Conservation (phyloP, 768 basidiomycete genomes). For the Lepiota venenata region DNA sequence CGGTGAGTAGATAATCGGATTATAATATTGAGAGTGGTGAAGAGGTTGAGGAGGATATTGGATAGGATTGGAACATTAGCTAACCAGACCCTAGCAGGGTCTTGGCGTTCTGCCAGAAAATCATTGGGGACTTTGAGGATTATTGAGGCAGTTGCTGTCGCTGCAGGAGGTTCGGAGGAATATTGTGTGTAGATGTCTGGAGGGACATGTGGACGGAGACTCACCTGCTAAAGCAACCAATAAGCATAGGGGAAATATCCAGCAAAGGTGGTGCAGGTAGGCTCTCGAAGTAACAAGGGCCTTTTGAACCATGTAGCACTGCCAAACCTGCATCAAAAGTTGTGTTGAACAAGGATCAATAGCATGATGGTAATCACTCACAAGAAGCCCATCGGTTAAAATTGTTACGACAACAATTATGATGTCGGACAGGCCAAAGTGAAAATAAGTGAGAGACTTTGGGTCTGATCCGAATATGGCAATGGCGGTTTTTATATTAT, state of each 20-base stretch:
- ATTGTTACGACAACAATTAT: not conserved
- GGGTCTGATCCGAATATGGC: not conserved
- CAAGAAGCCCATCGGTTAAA: conserved; percentile 1
- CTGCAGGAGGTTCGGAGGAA: not conserved
- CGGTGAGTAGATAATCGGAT: conserved; percentile 1
- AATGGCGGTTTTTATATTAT: not conserved
- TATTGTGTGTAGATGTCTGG: too few relatives aligned
- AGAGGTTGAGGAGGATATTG: conserved; percentile 5
- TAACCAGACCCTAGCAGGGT: not conserved
- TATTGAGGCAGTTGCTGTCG: not conserved
- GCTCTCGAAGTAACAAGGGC: not conserved
- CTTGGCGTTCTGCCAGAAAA: not conserved
- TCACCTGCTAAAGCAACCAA: not conserved
- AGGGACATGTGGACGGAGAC: not conserved
- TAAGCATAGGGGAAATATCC: not conserved
- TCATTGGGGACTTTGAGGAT: not conserved
- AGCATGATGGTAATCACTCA: not conserved
- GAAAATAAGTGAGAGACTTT: not conserved
- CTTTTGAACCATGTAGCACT: conserved; percentile 7
- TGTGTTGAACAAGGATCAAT: not conserved
- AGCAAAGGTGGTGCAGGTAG: not conserved
- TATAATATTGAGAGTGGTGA: not conserved
- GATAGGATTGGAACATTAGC: not conserved
- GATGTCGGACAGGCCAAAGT: not conserved
- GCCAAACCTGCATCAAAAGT: not conserved